Conservation (phyloP, 345 rosid species). For the Rhizophora apiculata region DNA sequence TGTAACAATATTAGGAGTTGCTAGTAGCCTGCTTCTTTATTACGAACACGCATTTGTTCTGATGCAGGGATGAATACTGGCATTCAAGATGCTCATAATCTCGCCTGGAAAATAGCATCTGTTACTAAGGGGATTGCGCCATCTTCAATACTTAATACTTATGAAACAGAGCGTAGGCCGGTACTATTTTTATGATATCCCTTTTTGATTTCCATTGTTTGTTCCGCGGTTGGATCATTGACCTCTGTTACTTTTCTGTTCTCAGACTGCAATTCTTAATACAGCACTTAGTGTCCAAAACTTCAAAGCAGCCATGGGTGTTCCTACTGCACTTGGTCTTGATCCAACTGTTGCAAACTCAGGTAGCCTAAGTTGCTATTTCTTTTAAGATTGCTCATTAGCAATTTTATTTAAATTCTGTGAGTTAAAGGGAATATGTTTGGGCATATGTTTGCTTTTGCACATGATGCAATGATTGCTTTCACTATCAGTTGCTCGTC, state of each 20-base stretch:
- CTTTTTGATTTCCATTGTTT: constrained; percentile 2
- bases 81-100: constrained; percentile 93
- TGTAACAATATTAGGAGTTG: background rate
- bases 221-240: constrained; percentile 22
- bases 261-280: constrained; percentile 73
- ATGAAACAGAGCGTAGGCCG: constrained; percentile 85
- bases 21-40: constrained; percentile 1
- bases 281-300: constrained; percentile 82
- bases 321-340: constrained; percentile 86
- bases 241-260: constrained; percentile 18
- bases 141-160: constrained; percentile 60
- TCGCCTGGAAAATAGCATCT: constrained; percentile 93
- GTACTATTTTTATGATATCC: constrained; percentile 40
- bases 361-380: constrained; percentile 35
- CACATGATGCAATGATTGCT: background rate
- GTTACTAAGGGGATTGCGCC: constrained; percentile 57
- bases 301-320: constrained; percentile 86
- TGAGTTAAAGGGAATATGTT: background rate
- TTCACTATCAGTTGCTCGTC: background rate
- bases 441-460: background rate
- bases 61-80: constrained; percentile 94
- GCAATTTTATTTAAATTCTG: background rate
- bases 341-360: constrained; percentile 77
- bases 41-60: background rate
- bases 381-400: constrained; percentile 16